A percentile compares a stretch with the other conserved stretches of the same genome.
These are phyloP conservation scores for Pinus taeda DNA, from an alignment of 75 land plant species.

Conservation along the genomic window DNA sequence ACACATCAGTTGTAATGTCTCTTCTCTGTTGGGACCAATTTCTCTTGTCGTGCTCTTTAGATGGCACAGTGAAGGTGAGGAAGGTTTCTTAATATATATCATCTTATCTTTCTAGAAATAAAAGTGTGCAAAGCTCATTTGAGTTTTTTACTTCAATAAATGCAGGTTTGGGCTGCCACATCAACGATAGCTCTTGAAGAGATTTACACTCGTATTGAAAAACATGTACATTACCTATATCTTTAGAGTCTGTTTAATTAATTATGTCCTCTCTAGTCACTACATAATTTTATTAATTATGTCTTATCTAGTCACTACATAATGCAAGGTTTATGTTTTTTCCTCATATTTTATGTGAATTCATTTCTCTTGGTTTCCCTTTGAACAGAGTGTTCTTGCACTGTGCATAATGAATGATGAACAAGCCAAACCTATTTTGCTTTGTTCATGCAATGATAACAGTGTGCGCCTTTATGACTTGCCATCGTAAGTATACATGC, in stretches of 20 bases:
- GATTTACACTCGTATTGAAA: constrained; percentile 77
- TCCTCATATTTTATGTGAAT: no score
- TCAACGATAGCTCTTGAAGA: constrained; percentile 70
- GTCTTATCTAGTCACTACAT: no score
- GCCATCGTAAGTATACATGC: no score
- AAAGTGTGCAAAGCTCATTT: neutral
- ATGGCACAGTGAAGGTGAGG: constrained; percentile 75
- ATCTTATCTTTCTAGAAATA: neutral
- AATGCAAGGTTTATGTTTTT: no score
- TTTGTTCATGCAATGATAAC: no score
- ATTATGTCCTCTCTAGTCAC: no score
- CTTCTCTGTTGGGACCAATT: constrained; percentile 95
- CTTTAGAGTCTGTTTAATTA: neutral
- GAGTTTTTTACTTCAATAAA: neutral
- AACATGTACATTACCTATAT: constrained; percentile 44
- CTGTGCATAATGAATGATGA: no score
- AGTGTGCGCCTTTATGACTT: no score
- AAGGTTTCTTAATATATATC: neutral
- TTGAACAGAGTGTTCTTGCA: no score
- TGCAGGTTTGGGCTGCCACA: constrained; percentile 85
- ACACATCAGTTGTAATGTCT: constrained; percentile 85
- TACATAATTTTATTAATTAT: no score
- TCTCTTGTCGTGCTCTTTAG: constrained; percentile 90
- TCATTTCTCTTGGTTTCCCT: no score
- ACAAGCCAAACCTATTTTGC: no score